phyloP scores from a whole-genome alignment of 2,329 filamentous ascomycete genomes.

The Nigrospora oryzae region DNA sequence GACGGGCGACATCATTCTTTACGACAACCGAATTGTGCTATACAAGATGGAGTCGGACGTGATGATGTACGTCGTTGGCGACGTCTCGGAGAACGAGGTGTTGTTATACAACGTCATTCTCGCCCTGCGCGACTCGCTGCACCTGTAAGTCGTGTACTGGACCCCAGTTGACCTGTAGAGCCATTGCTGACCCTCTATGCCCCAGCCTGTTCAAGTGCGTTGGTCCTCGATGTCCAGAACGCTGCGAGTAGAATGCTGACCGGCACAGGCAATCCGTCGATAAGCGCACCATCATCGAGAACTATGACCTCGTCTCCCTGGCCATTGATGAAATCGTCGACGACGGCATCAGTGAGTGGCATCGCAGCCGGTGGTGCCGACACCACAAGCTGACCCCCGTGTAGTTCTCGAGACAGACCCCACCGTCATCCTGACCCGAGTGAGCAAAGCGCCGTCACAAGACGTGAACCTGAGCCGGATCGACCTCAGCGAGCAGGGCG shows the following conservation, averaged over 20 bases:
- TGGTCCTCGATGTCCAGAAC: background rate
- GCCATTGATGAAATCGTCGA: constrained; percentile 94
- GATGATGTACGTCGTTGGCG: constrained; percentile 89
- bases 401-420: constrained; percentile 97
- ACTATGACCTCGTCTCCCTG: constrained; percentile 92
- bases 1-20: constrained; percentile 78
- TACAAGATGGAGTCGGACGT: constrained; percentile 98
- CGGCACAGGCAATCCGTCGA: constrained; percentile 76
- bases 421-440: constrained; percentile 83
- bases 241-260: background rate
- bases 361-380: background rate
- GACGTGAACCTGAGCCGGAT: constrained; percentile 91
- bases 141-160: constrained; percentile 40
- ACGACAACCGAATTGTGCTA: constrained; percentile 91
- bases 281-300: constrained; percentile 95
- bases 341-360: constrained; percentile 32
- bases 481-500: constrained; percentile 89
- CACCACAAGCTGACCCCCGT: constrained; percentile 32
- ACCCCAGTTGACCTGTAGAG: no score
- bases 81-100: constrained; percentile 92
- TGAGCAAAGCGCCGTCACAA: constrained; percentile 84
- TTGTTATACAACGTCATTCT: constrained; percentile 91
- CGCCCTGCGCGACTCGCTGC: constrained; percentile 81
- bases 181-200: background rate
- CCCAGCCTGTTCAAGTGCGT: background rate